phyloP scores from a whole-genome alignment of 208 protist genomes.

The Crithidia brevicula region DNA sequence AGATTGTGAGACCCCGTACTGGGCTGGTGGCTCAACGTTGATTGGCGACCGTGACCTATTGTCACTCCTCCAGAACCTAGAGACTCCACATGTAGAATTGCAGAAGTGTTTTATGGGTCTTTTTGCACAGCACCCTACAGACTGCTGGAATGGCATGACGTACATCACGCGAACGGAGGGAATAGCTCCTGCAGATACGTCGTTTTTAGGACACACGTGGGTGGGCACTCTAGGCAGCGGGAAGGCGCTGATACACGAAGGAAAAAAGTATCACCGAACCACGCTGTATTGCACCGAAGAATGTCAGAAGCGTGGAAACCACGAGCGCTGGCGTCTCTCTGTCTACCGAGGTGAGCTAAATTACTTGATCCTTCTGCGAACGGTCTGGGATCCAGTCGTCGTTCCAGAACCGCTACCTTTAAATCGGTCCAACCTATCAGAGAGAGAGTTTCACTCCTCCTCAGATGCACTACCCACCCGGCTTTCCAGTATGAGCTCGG shows the following conservation, averaged over 20 bases:
- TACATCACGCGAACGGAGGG: constrained; percentile 58
- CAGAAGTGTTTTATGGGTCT: constrained; percentile 78
- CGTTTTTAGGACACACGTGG: constrained; percentile 79
- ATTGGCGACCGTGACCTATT: constrained; percentile 69
- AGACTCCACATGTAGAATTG: constrained; percentile 69
- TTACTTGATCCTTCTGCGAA: constrained; percentile 54
- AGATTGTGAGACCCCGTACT: constrained; percentile 82
- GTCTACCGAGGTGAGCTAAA: constrained; percentile 53
- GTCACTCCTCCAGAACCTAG: constrained; percentile 47
- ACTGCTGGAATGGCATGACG: constrained; percentile 77
- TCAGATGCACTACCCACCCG: constrained; percentile 43
- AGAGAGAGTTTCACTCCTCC: constrained; percentile 44
- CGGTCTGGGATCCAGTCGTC: constrained; percentile 78
- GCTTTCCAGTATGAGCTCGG: constrained; percentile 46
- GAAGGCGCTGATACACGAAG: constrained; percentile 62
- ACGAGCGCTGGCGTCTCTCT: constrained; percentile 73
- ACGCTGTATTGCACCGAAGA: constrained; percentile 76
- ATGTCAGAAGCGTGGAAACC: constrained; percentile 51
- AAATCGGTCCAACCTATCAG: constrained; percentile 47
- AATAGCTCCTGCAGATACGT: constrained; percentile 41
- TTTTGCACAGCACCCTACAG: constrained; percentile 58
- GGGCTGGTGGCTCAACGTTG: constrained; percentile 50
- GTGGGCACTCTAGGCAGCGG: constrained; percentile 50
- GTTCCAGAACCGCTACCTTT: constrained; percentile 64
- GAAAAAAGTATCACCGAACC: constrained; percentile 50